Conservation (phyloP, 371 early-diverging fungal species). For the Funneliformis caledonium region DNA sequence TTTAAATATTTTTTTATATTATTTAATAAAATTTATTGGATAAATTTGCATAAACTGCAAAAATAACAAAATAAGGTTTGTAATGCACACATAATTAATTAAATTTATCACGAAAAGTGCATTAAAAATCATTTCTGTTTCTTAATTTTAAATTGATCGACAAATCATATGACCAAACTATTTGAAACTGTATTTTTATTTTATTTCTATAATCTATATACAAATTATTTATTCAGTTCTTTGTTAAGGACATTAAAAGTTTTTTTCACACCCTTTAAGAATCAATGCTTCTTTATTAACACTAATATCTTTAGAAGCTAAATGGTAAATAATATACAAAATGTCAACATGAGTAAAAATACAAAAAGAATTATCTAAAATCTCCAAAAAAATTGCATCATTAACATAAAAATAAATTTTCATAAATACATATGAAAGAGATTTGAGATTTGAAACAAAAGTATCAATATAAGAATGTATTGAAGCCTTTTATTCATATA, state of each 20-base stretch:
- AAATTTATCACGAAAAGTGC: too few relatives aligned
- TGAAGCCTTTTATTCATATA: not conserved
- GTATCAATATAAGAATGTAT: not conserved
- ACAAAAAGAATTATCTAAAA: not conserved
- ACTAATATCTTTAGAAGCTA: not conserved
- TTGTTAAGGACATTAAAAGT: not conserved
- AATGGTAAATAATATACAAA: not conserved
- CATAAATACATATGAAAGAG: not conserved
- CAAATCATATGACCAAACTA: too few relatives aligned
- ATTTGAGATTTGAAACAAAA: not conserved
- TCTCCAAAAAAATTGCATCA: not conserved
- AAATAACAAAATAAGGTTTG: too few relatives aligned
- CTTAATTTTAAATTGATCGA: too few relatives aligned
- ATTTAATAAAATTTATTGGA: too few relatives aligned
- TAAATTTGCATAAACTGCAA: too few relatives aligned
- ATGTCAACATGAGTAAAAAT: not conserved
- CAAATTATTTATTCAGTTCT: too few relatives aligned
- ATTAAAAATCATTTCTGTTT: too few relatives aligned
- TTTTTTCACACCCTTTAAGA: not conserved
- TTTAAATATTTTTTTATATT: too few relatives aligned
- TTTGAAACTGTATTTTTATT: too few relatives aligned
- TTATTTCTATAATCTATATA: too few relatives aligned
- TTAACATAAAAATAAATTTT: not conserved
- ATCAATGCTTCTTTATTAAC: not conserved
- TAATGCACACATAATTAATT: too few relatives aligned